These are phyloP conservation scores for Earliella scabrosa DNA, from an alignment of 1,284 basidiomycete species.

Conservation along the genomic window DNA sequence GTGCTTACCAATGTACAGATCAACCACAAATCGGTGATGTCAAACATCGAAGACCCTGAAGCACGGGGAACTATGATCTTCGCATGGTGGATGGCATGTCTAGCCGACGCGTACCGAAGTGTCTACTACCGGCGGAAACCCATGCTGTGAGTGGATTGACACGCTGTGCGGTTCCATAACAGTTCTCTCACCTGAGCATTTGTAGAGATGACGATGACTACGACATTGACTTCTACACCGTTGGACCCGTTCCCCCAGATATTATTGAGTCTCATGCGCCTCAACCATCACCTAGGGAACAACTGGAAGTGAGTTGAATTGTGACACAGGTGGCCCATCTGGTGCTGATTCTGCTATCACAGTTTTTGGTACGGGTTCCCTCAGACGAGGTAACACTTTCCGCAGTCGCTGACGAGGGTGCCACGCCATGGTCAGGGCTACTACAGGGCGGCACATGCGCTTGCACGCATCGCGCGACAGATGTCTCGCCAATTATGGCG, in stretches of 20 bases:
- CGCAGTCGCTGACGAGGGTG: conserved; percentile 15
- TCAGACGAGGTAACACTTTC: conserved; percentile 14
- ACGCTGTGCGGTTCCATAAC: not conserved
- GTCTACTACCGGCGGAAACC: conserved; percentile 67
- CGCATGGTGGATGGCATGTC: conserved; percentile 78
- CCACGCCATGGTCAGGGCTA: conserved; percentile 57
- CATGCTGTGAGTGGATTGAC: conserved; percentile 56
- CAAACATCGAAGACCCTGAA: conserved; percentile 70
- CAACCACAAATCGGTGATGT: conserved; percentile 78
- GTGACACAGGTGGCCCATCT: not conserved
- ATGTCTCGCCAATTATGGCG: conserved; percentile 82
- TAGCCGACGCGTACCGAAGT: conserved; percentile 61
- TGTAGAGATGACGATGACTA: conserved; percentile 64
- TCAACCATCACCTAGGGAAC: conserved; percentile 69
- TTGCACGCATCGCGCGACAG: conserved; percentile 79
- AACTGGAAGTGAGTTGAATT: conserved; percentile 62
- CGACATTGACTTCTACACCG: conserved; percentile 81
- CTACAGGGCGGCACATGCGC: conserved; percentile 77
- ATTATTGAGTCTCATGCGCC: conserved; percentile 49
- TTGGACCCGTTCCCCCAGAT: conserved; percentile 60
- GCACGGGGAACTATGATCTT: conserved; percentile 81
- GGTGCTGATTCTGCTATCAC: not conserved
- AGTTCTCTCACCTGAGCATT: conserved; percentile 6
- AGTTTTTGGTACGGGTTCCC: conserved; percentile 42
- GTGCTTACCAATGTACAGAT: too few relatives aligned